These are phyloP conservation scores for Lachnellula suecica DNA, from an alignment of 2,329 filamentous ascomycete species.

Conservation along the genomic window DNA sequence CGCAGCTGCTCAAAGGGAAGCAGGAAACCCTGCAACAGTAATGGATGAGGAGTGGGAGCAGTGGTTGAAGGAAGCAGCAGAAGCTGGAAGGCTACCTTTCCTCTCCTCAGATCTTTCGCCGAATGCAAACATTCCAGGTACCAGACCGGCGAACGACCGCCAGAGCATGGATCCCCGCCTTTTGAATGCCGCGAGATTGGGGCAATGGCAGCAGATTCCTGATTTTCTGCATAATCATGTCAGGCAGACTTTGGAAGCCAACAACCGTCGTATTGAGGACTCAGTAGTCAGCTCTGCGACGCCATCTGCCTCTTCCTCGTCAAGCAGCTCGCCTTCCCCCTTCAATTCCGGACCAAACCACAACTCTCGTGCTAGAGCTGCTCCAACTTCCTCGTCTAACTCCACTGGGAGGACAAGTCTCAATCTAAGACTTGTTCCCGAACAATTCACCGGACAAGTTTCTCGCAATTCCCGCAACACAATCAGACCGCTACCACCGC, in stretches of 20 bases:
- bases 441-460: conserved; percentile 13
- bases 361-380: conserved; percentile 9
- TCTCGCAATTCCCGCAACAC: too few relatives aligned
- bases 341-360: conserved; percentile 9
- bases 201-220: conserved; percentile 58
- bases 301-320: conserved; percentile 6
- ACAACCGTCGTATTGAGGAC: conserved; percentile 18
- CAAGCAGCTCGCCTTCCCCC: conserved; percentile 3
- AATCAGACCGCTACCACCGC: conserved; percentile 10
- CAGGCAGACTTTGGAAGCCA: conserved; percentile 33
- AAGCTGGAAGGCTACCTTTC: conserved; percentile 56
- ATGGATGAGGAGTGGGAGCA: conserved; percentile 74
- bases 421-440: conserved; percentile 2
- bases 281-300: conserved; percentile 10
- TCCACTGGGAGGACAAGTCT: background rate
- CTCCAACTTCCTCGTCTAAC: conserved; percentile 3
- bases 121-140: conserved; percentile 33
- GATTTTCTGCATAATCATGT: conserved; percentile 54
- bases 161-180: conserved; percentile 48
- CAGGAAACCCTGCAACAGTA: conserved; percentile 55
- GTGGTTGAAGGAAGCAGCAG: conserved; percentile 70
- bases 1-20: conserved; percentile 61
- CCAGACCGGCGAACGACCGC: conserved; percentile 34
- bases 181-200: conserved; percentile 53
- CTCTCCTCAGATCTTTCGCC: conserved; percentile 36